Evolutionary conservation across 2,329 filamentous ascomycete genomes (phyloP), one percentile per base, ranked within the genome.

Genomic region (Colletotrichum endophyticum): DNA sequence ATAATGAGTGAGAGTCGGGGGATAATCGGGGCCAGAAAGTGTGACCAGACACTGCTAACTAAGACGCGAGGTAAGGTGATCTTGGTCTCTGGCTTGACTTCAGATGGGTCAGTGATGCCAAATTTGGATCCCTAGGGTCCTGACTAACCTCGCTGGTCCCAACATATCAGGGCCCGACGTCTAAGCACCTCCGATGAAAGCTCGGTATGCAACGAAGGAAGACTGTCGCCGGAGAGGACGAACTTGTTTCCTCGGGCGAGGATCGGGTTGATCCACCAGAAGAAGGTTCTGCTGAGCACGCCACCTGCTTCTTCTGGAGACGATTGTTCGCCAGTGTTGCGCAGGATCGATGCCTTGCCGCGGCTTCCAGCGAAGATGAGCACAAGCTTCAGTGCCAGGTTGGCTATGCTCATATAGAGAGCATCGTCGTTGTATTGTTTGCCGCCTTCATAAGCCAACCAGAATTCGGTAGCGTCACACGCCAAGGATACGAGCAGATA

Each of bases 241-340:
- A 22, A 30, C 5, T 19, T 30, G 62, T 73, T 56, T 25, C 70
- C 73, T 2, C 6, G 19, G 5, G 19, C 53, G 4, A 75, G 15
- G 11, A 73, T 73, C 11, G 73, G 15, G 16, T 75, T 75, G 30
- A 73, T 75, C 70, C 73, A 75, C 57, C 73, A 72, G 5, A 75
- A 68, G 25, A 75, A 73, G 1, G 27, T 56, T 11, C 36, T 53
- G 30, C 32, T 49, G 4, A 75, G 9, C 6, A 73, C 30, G n/a
- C 25, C 30, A 19, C 27, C 39, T 16, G 49, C 6, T 27, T 75
- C 16, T 49, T 75, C 73, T 6, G 73, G 73, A 8, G 56, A 30
- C 2, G 3, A 16, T 28, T 63, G 56, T 4, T 11, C 28, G 19
- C 22, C 32, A 5, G 28, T 28, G 13, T n/a, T 30, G 3, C 68